These are phyloP conservation scores for Prunus kanzakura DNA, from an alignment of 306 rosid species.

Conservation along the genomic window DNA sequence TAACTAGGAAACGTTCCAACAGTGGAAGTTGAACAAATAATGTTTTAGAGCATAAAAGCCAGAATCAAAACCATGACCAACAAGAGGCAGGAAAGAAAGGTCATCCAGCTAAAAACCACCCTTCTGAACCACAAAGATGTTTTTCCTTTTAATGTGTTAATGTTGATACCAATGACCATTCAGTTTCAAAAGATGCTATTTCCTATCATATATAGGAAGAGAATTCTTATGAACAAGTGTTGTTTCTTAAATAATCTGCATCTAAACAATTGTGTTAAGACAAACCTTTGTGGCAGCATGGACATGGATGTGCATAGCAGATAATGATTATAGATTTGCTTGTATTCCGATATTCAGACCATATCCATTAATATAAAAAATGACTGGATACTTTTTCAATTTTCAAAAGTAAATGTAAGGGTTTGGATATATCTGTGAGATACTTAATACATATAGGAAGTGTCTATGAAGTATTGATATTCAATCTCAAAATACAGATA, in stretches of 20 bases:
- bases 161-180: too few species aligned
- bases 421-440: background rate
- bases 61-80: background rate
- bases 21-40: background rate
- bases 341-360: too few species aligned
- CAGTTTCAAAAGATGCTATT: too few species aligned
- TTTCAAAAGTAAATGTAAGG: background rate
- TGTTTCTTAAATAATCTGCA: background rate
- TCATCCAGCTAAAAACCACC: too few species aligned
- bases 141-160: too few species aligned
- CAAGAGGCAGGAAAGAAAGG: background rate
- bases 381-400: background rate
- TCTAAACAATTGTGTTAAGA: background rate
- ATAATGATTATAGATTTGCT: background rate
- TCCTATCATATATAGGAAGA: too few species aligned
- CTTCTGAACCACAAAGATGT: too few species aligned
- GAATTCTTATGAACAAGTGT: too few species aligned
- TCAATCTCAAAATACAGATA: too few species aligned
- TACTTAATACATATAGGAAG: too few species aligned
- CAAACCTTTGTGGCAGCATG: background rate
- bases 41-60: background rate
- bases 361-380: too few species aligned
- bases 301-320: background rate
- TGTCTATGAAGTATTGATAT: too few species aligned
- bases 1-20: conserved; percentile 6